Percentiles rank a stretch among this genome's conserved stretches.
Evolutionary conservation across 495 filamentous ascomycete genomes (phyloP).

Genomic region (Lineolata rhizophorae): DNA sequence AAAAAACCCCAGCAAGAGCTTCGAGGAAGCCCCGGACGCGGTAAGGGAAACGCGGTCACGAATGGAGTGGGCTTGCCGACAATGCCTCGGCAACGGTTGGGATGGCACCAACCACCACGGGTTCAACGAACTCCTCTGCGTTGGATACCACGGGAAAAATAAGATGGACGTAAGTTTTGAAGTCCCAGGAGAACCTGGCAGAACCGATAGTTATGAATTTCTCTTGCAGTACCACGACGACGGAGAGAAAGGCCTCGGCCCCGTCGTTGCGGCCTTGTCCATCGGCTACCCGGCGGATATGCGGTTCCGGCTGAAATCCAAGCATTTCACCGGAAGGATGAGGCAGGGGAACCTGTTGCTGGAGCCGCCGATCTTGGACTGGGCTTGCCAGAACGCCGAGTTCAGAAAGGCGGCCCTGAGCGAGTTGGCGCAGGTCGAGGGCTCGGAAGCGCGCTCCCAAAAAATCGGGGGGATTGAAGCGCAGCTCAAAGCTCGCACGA

Average conservation of each 20-base stretch:
- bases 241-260: constrained; percentile 52
- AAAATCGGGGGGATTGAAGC: constrained; percentile 1
- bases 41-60: constrained; percentile 36
- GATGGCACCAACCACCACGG: constrained; percentile 7
- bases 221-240: constrained; percentile 68
- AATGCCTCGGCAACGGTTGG: constrained; percentile 15
- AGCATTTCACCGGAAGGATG: constrained; percentile 23
- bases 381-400: constrained; percentile 19
- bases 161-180: constrained; percentile 37
- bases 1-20: constrained; percentile 36
- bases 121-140: constrained; percentile 55
- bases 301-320: constrained; percentile 45
- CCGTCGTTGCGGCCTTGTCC: constrained; percentile 54
- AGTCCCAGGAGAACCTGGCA: not conserved
- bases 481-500: not conserved
- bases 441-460: constrained; percentile 4
- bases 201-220: constrained; percentile 1
- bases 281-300: constrained; percentile 48
- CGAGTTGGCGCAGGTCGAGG: constrained; percentile 11
- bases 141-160: constrained; percentile 54
- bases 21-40: constrained; percentile 33
- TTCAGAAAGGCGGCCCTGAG: constrained; percentile 18
- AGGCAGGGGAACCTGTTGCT: constrained; percentile 11
- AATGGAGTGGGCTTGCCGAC: constrained; percentile 40
- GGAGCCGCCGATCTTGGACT: constrained; percentile 14